Conservation (phyloP, 2,329 filamentous ascomycete genomes). For the Aspergillus fischeri region DNA sequence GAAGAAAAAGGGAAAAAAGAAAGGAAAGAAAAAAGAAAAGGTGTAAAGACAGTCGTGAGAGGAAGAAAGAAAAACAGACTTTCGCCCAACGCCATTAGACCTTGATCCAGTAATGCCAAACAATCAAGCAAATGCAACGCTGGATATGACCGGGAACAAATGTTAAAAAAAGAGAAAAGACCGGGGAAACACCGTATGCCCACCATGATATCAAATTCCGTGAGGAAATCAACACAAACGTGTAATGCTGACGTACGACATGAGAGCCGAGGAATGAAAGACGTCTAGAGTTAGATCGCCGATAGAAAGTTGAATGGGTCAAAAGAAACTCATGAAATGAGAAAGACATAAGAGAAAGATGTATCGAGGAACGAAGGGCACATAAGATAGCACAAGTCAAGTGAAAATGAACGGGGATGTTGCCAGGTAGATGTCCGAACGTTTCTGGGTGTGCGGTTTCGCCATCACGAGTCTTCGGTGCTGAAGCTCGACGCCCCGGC, state of each 20-base stretch:
- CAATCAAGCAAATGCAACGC: background rate
- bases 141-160: background rate
- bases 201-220: background rate
- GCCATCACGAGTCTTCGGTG: constrained; percentile 17
- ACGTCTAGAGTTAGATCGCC: background rate
- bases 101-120: background rate
- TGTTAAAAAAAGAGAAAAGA: background rate
- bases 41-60: background rate
- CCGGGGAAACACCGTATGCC: background rate
- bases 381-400: constrained; percentile 1
- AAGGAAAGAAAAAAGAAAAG: background rate
- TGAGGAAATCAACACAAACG: background rate
- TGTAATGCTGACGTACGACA: background rate
- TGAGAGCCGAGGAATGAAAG: background rate
- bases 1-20: background rate
- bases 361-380: background rate
- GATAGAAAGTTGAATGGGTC: background rate
- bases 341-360: background rate
- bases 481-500: constrained; percentile 20
- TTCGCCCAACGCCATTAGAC: background rate
- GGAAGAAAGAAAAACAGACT: background rate
- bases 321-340: background rate
- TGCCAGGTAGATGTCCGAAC: constrained; percentile 11
- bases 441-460: constrained; percentile 13
- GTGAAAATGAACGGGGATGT: constrained; percentile 10